A percentile compares a stretch with the other conserved stretches of the same genome.
Conservation (phyloP, 495 filamentous ascomycete species). For the Xylaria castorea region DNA sequence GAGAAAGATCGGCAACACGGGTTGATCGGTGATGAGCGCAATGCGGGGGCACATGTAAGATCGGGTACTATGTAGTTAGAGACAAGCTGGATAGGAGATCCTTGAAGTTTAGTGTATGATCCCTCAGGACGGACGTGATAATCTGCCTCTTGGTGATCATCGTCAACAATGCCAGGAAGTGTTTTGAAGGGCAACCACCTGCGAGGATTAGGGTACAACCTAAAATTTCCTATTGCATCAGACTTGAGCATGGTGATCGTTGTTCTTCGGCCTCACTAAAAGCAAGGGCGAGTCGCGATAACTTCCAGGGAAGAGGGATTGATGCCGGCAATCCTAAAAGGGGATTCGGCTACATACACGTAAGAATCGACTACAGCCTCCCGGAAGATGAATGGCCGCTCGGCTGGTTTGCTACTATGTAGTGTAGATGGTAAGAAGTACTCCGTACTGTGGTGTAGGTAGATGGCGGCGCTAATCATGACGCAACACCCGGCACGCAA, state of each 20-base stretch:
- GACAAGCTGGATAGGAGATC: slow-evolving; percentile 16
- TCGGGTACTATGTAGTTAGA: no score
- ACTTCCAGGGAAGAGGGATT: slow-evolving; percentile 9
- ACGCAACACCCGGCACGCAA: slow-evolving; percentile 20
- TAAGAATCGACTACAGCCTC: not conserved
- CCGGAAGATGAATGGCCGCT: slow-evolving; percentile 15
- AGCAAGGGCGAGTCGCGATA: slow-evolving; percentile 14
- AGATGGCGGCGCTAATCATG: slow-evolving; percentile 27
- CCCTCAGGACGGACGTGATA: slow-evolving; percentile 6
- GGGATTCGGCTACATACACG: slow-evolving; percentile 3
- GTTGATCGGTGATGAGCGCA: slow-evolving; percentile 14
- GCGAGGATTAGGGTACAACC: not conserved
- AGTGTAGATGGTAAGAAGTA: not conserved
- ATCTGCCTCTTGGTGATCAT: slow-evolving; percentile 16
- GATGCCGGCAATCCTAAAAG: slow-evolving; percentile 2
- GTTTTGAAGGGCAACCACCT: slow-evolving; percentile 15
- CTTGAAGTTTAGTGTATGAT: not conserved
- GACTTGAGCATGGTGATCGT: not conserved
- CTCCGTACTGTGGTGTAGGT: no score
- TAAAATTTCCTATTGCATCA: slow-evolving; percentile 5
- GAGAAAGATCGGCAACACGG: slow-evolving; percentile 23
- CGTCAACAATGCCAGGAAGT: not conserved
- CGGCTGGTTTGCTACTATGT: not conserved
- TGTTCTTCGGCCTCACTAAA: not conserved
- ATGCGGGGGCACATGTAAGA: slow-evolving; percentile 15